Evolutionary conservation across 2,329 filamentous ascomycete species (phyloP).

Genomic region (Leptographium flavum): DNA sequence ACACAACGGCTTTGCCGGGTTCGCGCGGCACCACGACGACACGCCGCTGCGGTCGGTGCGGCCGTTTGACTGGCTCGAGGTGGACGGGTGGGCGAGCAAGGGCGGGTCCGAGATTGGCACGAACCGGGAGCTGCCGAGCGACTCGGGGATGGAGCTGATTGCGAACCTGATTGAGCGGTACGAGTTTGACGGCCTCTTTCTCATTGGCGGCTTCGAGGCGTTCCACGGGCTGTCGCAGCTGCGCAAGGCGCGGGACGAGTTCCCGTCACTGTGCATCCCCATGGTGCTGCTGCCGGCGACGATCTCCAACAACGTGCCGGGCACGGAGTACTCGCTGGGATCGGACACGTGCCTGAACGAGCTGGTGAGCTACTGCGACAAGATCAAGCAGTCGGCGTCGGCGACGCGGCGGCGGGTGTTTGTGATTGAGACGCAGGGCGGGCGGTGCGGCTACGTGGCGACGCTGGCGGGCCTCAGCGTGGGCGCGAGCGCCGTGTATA

Average conservation of each 20-base stretch:
- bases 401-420: conserved; percentile 88
- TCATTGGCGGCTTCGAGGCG: conserved; percentile 91
- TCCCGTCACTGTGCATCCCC: conserved; percentile 79
- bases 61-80: conserved; percentile 81
- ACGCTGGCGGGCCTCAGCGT: conserved; percentile 84
- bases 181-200: conserved; percentile 80
- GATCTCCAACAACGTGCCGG: conserved; percentile 96
- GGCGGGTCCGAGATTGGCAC: conserved; percentile 97
- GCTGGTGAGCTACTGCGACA: conserved; percentile 87
- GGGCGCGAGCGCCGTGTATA: conserved; percentile 86
- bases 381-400: conserved; percentile 92
- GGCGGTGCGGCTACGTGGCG: conserved; percentile 84
- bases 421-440: conserved; percentile 95
- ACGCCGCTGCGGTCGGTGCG: conserved; percentile 70
- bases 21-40: conserved; percentile 81
- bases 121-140: conserved; percentile 80
- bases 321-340: conserved; percentile 91
- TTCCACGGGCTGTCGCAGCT: conserved; percentile 87
- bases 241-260: conserved; percentile 62
- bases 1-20: conserved; percentile 91
- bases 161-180: conserved; percentile 75
- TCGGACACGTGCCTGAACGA: conserved; percentile 96
- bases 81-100: conserved; percentile 89
- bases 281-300: conserved; percentile 89
- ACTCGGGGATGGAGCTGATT: conserved; percentile 69